A percentile compares a stretch with the other conserved stretches of the same genome.
These are phyloP conservation scores for Globisporangium paroecandrum DNA, from an alignment of 352 stramenopile species.

Conservation along the genomic window DNA sequence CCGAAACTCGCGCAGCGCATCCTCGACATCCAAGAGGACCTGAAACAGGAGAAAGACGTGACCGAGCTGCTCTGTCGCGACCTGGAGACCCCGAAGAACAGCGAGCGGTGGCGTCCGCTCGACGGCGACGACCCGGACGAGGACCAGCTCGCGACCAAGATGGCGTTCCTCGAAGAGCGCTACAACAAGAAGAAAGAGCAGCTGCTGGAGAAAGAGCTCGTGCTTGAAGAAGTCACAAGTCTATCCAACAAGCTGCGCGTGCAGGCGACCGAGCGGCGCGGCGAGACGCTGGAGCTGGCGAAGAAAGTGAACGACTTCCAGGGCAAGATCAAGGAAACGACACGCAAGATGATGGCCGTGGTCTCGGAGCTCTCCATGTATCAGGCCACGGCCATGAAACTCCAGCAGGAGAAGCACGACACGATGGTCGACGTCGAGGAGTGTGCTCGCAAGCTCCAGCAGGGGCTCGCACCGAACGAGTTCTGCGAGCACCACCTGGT, in stretches of 20 bases:
- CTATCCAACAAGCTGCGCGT: slow-evolving; percentile 81
- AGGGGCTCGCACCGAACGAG: slow-evolving; percentile 70
- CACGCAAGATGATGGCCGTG: slow-evolving; percentile 93
- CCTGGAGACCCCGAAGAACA: slow-evolving; percentile 89
- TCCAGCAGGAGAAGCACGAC: slow-evolving; percentile 91
- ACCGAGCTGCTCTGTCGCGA: slow-evolving; percentile 89
- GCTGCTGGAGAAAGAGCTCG: slow-evolving; percentile 92
- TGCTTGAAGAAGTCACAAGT: slow-evolving; percentile 91
- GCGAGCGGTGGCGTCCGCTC: slow-evolving; percentile 83
- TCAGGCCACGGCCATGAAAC: slow-evolving; percentile 92
- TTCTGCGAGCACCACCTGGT: slow-evolving; percentile 77
- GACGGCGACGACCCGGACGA: slow-evolving; percentile 87
- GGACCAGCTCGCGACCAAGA: slow-evolving; percentile 84
- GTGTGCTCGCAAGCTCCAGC: slow-evolving; percentile 45
- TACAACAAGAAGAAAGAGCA: slow-evolving; percentile 91
- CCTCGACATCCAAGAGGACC: slow-evolving; percentile 71
- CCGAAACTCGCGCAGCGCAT: slow-evolving; percentile 82
- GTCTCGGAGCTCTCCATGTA: slow-evolving; percentile 95
- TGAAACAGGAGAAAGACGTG: slow-evolving; percentile 82
- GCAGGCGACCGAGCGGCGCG: slow-evolving; percentile 70
- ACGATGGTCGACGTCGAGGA: slow-evolving; percentile 65
- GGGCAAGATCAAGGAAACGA: slow-evolving; percentile 87
- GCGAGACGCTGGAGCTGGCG: slow-evolving; percentile 78
- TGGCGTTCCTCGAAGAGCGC: slow-evolving; percentile 81
- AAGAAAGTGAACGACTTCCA: slow-evolving; percentile 92